These are phyloP conservation scores for Kuraishia capsulata DNA, from an alignment of 805 yeast species.

Conservation along the genomic window DNA sequence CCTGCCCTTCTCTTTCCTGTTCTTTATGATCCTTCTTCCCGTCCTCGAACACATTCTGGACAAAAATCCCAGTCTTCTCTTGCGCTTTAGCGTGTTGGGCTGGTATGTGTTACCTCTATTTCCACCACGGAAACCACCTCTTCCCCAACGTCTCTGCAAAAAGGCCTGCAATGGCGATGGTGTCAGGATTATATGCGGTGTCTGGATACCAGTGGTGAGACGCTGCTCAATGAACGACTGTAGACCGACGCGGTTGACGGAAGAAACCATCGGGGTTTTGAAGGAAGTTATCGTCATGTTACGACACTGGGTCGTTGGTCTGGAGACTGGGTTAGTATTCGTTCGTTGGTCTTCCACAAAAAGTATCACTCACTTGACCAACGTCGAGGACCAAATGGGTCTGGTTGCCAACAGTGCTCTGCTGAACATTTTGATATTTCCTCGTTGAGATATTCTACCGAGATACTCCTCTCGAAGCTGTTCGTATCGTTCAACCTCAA, in stretches of 20 bases:
- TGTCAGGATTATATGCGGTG: neutral
- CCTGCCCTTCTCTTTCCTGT: slow-evolving; percentile 83
- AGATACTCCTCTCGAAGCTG: no score
- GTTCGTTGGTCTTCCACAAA: no score
- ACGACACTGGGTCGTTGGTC: neutral
- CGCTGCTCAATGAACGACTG: slow-evolving; percentile 2
- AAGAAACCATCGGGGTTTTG: neutral
- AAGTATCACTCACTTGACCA: no score
- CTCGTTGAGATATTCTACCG: no score
- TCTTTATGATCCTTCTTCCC: slow-evolving; percentile 70
- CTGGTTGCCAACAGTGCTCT: neutral
- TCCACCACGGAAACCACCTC: slow-evolving; percentile 43
- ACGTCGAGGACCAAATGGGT: no score
- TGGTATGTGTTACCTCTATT: slow-evolving; percentile 91
- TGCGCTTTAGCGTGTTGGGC: slow-evolving; percentile 85
- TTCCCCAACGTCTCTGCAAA: slow-evolving; percentile 19
- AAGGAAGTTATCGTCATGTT: neutral
- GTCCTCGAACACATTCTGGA: slow-evolving; percentile 67
- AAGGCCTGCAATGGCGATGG: slow-evolving; percentile 5
- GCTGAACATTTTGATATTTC: neutral
- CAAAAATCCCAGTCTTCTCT: slow-evolving; percentile 83
- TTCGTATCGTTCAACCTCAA: no score
- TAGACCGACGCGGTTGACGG: neutral
- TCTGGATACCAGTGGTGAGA: neutral
- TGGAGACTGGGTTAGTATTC: no score